Percentiles rank a stretch among this genome's conserved stretches.
Evolutionary conservation across 1,284 basidiomycete species (phyloP).

Genomic region (Stereum hirsutum): DNA sequence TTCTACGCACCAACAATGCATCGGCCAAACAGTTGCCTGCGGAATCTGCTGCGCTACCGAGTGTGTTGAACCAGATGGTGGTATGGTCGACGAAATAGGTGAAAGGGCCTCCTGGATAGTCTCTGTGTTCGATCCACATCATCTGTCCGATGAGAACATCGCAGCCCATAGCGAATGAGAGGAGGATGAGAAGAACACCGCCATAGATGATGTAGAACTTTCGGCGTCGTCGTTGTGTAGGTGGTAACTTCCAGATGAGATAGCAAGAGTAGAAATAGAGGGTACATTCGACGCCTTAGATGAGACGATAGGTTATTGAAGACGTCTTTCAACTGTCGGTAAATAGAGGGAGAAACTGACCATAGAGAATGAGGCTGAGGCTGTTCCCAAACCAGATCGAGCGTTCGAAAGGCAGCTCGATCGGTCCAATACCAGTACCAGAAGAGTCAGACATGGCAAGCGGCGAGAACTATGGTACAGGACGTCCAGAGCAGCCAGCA

Average conservation of each 20-base stretch:
- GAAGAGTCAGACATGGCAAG: too few species aligned
- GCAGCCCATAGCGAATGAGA: constrained; percentile 16
- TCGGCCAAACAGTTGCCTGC: constrained; percentile 19
- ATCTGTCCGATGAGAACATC: constrained; percentile 17
- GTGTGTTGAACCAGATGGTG: constrained; percentile 17
- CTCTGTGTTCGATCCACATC: constrained; percentile 20
- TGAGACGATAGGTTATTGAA: background rate
- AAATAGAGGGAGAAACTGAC: constrained; percentile 3
- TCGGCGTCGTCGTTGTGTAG: constrained; percentile 1
- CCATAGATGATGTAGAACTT: constrained; percentile 17
- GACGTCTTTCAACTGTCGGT: background rate
- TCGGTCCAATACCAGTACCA: too few species aligned
- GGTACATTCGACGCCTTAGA: constrained; percentile 15
- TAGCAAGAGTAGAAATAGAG: constrained; percentile 16
- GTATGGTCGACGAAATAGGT: constrained; percentile 13
- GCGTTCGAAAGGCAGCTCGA: constrained; percentile 15
- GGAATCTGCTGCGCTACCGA: constrained; percentile 17
- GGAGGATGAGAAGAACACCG: constrained; percentile 13
- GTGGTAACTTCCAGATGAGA: constrained; percentile 10
- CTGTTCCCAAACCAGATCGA: constrained; percentile 19
- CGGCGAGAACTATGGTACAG: too few species aligned
- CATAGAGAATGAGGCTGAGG: constrained; percentile 18
- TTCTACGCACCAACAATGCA: constrained; percentile 17
- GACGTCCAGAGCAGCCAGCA: too few species aligned
- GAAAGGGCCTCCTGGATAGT: constrained; percentile 18